These are phyloP conservation scores for Microdochium trichocladiopsis DNA, from an alignment of 2,329 filamentous ascomycete species.

Conservation along the genomic window DNA sequence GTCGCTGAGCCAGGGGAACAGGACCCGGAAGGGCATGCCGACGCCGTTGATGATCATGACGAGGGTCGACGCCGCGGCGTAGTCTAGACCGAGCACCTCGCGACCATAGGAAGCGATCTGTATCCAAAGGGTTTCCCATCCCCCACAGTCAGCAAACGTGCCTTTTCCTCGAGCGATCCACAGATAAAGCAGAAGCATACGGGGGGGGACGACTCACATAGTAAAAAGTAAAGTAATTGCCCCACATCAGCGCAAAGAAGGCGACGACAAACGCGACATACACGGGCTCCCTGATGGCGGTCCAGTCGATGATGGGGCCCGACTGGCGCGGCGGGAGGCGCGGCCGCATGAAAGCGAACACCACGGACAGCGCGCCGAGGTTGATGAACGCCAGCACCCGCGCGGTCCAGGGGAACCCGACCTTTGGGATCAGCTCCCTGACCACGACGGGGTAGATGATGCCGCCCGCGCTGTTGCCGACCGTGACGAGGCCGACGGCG, in stretches of 20 bases:
- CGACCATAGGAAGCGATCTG: constrained; percentile 25
- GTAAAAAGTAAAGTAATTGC: constrained; percentile 35
- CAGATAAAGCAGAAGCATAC: neutral
- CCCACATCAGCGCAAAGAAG: constrained; percentile 29
- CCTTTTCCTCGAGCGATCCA: neutral
- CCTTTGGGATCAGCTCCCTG: constrained; percentile 16
- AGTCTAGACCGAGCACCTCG: constrained; percentile 24
- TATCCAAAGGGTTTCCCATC: neutral
- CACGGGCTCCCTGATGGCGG: constrained; percentile 19
- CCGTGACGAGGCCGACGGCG: constrained; percentile 37
- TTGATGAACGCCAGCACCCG: constrained; percentile 49
- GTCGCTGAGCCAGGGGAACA: constrained; percentile 27
- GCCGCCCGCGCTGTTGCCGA: constrained; percentile 51
- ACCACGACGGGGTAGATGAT: constrained; percentile 35
- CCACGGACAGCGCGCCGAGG: constrained; percentile 76
- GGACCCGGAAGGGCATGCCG: constrained; percentile 27
- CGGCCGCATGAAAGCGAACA: constrained; percentile 20
- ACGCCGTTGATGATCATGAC: constrained; percentile 32
- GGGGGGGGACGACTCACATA: constrained; percentile 21
- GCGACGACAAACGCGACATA: constrained; percentile 26
- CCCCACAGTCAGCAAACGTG: neutral
- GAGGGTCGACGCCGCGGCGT: constrained; percentile 23
- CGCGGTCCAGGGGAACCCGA: constrained; percentile 23
- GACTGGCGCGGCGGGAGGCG: constrained; percentile 22
- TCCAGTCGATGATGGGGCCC: constrained; percentile 19